Evolutionary conservation across 2,329 filamentous ascomycete species (phyloP).

Genomic region (Phialophora verrucosa): DNA sequence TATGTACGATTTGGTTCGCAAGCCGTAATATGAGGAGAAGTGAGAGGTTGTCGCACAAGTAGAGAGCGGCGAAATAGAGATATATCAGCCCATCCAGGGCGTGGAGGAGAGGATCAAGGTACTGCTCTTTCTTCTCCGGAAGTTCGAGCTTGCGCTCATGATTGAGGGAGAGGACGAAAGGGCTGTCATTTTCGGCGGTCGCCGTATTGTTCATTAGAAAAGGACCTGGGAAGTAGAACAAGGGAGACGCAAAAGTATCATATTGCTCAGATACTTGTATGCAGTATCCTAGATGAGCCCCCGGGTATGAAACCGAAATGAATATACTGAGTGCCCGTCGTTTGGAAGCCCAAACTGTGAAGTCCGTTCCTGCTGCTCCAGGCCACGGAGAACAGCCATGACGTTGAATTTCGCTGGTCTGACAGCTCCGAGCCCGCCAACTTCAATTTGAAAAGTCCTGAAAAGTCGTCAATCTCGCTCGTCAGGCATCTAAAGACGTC

Average conservation of each 20-base stretch:
- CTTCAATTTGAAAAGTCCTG: neutral
- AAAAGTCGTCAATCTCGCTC: neutral
- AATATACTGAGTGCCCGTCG: neutral
- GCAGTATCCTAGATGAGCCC: conserved; percentile 4
- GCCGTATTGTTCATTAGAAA: conserved; percentile 22
- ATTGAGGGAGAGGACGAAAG: conserved; percentile 18
- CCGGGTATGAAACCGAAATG: neutral
- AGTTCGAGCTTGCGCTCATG: conserved; percentile 26
- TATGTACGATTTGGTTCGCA: conserved; percentile 62
- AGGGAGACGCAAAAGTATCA: conserved; percentile 19
- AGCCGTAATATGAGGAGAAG: conserved; percentile 60
- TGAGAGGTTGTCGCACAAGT: conserved; percentile 65
- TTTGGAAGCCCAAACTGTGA: neutral
- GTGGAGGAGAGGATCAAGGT: conserved; percentile 62
- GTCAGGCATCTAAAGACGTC: neutral
- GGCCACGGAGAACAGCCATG: neutral
- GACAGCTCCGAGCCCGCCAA: neutral
- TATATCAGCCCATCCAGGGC: conserved; percentile 66
- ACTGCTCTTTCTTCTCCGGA: conserved; percentile 49
- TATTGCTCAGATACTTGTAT: conserved; percentile 9
- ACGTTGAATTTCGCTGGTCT: neutral
- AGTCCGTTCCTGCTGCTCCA: too few species aligned
- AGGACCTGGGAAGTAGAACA: conserved; percentile 1
- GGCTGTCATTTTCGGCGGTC: conserved; percentile 24
- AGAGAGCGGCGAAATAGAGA: conserved; percentile 65